These are phyloP conservation scores for Xylaria sp. DNA, from an alignment of 2,329 filamentous ascomycete genomes.

Conservation along the genomic window DNA sequence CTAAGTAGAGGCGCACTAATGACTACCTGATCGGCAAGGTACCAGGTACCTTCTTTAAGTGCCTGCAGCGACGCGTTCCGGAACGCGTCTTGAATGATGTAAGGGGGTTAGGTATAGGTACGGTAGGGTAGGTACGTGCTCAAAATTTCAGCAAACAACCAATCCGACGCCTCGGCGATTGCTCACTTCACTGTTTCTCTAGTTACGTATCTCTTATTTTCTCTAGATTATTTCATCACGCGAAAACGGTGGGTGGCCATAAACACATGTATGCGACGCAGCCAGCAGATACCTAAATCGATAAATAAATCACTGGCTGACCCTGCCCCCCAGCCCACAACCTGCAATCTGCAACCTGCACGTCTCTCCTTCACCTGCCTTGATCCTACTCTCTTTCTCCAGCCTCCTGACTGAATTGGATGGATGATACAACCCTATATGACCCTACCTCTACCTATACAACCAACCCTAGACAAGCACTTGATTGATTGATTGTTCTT, in stretches of 20 bases:
- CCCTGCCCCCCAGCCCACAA: neutral
- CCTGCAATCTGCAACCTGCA: neutral
- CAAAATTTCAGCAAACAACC: conserved; percentile 7
- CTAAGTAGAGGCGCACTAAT: conserved; percentile 5
- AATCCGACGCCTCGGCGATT: neutral
- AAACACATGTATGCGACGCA: too few species aligned
- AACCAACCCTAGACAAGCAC: neutral
- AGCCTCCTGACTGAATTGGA: neutral
- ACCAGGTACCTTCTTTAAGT: neutral
- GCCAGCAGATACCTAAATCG: too few species aligned
- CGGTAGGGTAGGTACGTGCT: neutral
- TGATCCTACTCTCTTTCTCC: neutral
- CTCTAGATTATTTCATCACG: neutral
- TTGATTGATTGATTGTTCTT: neutral
- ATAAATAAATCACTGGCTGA: neutral
- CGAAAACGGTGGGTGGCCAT: neutral
- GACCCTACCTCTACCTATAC: neutral
- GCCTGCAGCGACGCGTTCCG: neutral
- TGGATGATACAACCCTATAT: neutral
- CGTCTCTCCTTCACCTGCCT: neutral
- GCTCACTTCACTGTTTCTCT: neutral
- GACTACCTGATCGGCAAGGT: neutral
- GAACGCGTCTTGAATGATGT: conserved; percentile 1
- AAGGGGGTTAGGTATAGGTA: conserved; percentile 8
- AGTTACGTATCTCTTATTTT: neutral